phyloP scores from a whole-genome alignment of 2,329 filamentous ascomycete species.

The Alternaria sp. region DNA sequence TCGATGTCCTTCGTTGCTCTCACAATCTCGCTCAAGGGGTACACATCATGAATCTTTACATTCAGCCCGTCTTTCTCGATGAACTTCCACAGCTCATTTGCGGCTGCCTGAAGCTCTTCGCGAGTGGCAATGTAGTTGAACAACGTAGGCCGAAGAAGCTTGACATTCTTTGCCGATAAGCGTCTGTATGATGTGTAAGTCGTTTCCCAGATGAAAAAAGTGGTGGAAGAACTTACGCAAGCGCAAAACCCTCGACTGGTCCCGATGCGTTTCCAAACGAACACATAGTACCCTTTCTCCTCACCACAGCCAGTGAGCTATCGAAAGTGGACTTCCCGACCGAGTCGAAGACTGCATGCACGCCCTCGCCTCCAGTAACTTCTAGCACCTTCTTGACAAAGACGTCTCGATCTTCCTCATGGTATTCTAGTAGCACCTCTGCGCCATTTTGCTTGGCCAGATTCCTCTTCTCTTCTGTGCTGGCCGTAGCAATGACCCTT shows the following conservation, averaged over 20 bases:
- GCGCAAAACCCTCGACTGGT: constrained; percentile 73
- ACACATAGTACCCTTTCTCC: constrained; percentile 78
- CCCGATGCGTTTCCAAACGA: constrained; percentile 86
- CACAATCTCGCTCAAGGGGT: constrained; percentile 75
- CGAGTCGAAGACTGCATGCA: constrained; percentile 82
- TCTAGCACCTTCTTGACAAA: constrained; percentile 64
- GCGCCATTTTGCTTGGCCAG: constrained; percentile 76
- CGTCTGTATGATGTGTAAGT: constrained; percentile 46
- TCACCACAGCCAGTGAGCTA: constrained; percentile 74
- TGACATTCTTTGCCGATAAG: constrained; percentile 76
- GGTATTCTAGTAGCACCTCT: constrained; percentile 75
- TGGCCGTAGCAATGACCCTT: constrained; percentile 80
- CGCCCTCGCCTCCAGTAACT: constrained; percentile 76
- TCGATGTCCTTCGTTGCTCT: constrained; percentile 79
- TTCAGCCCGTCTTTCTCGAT: constrained; percentile 74
- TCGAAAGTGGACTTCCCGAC: constrained; percentile 89
- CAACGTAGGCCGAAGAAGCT: constrained; percentile 77
- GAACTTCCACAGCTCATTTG: constrained; percentile 75
- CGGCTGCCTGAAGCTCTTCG: constrained; percentile 75
- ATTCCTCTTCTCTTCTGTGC: constrained; percentile 74
- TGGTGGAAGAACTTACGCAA: constrained; percentile 61
- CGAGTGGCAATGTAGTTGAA: constrained; percentile 67
- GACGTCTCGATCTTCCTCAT: constrained; percentile 57
- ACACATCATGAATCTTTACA: constrained; percentile 77
- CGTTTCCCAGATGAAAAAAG: neutral